Evolutionary conservation across 2,329 filamentous ascomycete species (phyloP), one percentile per base, ranked within the genome.

Genomic region (Cadophora luteo-olivacea): DNA sequence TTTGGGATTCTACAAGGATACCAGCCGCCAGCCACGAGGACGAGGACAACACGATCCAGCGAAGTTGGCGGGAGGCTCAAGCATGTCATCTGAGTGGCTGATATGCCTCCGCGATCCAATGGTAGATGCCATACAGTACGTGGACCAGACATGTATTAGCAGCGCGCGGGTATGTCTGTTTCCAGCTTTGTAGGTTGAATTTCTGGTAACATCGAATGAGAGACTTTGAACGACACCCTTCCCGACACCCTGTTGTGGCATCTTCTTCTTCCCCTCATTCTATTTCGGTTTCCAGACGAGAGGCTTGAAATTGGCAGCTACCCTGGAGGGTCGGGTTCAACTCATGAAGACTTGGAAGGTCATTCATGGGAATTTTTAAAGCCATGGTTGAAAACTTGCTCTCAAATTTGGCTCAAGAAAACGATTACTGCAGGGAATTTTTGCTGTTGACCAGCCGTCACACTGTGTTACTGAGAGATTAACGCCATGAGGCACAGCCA

Each of bases 11-110:
- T 52, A 49, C 67, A 66, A 64, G 66, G 55, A 54, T 66, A 41
- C 60, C 66, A 75, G 67, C 65, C 73, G 73, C 74, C 73, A 69
- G 72, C 71, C 70, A 72, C 72, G 36, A 67, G 51, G 55, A 65
- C 72, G 36, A 67, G 51, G 55, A 65, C 38, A 64, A 64, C 65
- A 51, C 51, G 45, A 49, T 63, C 57, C 58, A 66, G 61, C 61
- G 57, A 66, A 64, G 74, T 73, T 71, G 65, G 68, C 70, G 64
- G 72, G 73, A 75, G 70, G 69, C 70, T 74, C 70, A 72, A 70
- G 64, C 68, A 25, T 70, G 65, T 64, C 63, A 64, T 68, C 64
- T 75, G 72, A 72, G 70, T 76, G 74, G 75, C 71, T 74, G 57
- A 58, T 33, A 64, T 64, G 57, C 52, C 49, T 62, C 62, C 62